Conservation (phyloP, 139 green algal species). For the Desmodesmus armatus region DNA sequence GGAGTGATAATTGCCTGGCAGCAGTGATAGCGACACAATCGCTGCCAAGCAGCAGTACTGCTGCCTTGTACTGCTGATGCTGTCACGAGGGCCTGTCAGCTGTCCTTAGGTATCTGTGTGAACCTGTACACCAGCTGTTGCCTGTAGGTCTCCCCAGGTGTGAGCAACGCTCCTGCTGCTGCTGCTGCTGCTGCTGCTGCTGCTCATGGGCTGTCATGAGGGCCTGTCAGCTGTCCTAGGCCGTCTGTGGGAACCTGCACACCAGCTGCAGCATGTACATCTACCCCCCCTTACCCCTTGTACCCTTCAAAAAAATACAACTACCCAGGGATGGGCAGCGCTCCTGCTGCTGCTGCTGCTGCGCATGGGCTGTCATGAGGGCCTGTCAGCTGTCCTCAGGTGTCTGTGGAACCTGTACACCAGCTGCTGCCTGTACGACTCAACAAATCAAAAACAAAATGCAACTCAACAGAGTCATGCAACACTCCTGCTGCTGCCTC, state of each 20-base stretch:
- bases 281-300: neutral
- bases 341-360: no score
- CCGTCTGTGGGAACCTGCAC: neutral
- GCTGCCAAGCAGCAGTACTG: neutral
- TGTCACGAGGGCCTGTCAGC: neutral
- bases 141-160: slow-evolving; percentile 76
- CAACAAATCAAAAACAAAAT: no score
- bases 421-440: slow-evolving; percentile 78
- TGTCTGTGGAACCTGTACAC: slow-evolving; percentile 83
- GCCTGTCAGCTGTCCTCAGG: no score
- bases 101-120: no score
- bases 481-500: slow-evolving; percentile 29
- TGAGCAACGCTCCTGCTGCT: slow-evolving; percentile 47
- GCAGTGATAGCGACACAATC: no score
- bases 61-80: neutral
- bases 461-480: no score
- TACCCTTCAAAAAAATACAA: neutral
- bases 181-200: slow-evolving; percentile 37
- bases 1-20: no score
- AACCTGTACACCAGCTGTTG: slow-evolving; percentile 81
- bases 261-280: neutral
- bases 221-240: no score
- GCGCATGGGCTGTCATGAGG: neutral
- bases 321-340: no score
- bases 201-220: no score